phyloP scores from a whole-genome alignment of 2,329 filamentous ascomycete genomes.

The Hirsutella thompsonii region DNA sequence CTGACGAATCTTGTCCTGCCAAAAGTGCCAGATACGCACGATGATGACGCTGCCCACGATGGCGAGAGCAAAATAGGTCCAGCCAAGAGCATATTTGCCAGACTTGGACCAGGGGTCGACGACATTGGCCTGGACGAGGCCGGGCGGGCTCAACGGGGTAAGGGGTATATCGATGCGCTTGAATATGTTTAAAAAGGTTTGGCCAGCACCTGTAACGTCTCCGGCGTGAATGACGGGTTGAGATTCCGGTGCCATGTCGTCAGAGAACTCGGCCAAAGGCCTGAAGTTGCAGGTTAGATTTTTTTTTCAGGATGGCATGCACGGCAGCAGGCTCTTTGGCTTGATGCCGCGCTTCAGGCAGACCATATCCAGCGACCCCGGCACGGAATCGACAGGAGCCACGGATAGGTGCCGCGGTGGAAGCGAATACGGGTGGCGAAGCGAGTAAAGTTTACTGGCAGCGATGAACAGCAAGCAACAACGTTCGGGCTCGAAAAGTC shows the following conservation, averaged over 20 bases:
- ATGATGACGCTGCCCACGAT: constrained; percentile 54
- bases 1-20: constrained; percentile 86
- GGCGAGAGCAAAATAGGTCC: constrained; percentile 76
- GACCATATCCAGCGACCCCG: neutral
- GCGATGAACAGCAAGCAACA: no score
- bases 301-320: constrained; percentile 14
- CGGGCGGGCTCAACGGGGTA: constrained; percentile 45
- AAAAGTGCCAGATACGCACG: constrained; percentile 73
- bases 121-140: constrained; percentile 47
- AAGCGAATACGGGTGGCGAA: no score
- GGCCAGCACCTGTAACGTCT: constrained; percentile 4
- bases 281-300: neutral
- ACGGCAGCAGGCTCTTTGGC: constrained; percentile 1
- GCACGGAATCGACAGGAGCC: no score
- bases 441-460: no score
- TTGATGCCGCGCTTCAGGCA: neutral
- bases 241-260: constrained; percentile 27
- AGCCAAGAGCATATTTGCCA: constrained; percentile 75
- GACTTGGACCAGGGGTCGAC: constrained; percentile 71
- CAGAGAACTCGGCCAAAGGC: constrained; percentile 1
- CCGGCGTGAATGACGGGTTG: no score
- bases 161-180: constrained; percentile 49
- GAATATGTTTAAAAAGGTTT: constrained; percentile 23
- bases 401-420: no score
- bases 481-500: no score